Evolutionary conservation across 208 protist species (phyloP), one percentile per base, ranked within the genome.

Genomic region (Trypanosoma lewisi): DNA sequence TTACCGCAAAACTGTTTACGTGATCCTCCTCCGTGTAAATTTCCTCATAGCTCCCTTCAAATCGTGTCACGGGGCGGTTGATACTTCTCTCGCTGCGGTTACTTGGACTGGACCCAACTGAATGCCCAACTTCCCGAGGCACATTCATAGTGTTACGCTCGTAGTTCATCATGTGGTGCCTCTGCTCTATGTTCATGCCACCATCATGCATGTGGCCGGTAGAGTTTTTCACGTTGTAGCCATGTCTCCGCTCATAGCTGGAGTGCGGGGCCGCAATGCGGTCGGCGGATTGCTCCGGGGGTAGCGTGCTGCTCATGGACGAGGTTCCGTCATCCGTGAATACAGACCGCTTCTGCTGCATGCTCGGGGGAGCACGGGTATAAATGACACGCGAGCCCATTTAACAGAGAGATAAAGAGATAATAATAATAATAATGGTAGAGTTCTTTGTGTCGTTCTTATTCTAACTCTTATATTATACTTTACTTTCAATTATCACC

Each of bases 21-120:
- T 31, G 19, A 25, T 62, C 63, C 23, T 69, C 53, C 44, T 54
- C 53, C 17, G 53, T 69, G 36, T 41, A 52, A 54, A 69, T 61
- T 21, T 61, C 53, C 45, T 69, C 63, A 44, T 52, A 61, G 7
- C 12, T 47, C 11, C 31, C 41, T 23, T 69, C 44, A 12, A 52
- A 21, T 17, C 19, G n/a, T 7, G 42, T 14, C 17, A 5, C 36
- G 17, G 3, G 28, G 36, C 34, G 2, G 67, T 28, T 53, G n/a
- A 61, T 55, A 31, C 42, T 63, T 23, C 33, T 19, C 4, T 65
- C 19, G 36, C 31, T 53, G 14, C 17, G 2, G 52, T 52, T 53
- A n/a, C 11, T 49, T 30, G 4, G 21, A 44, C 17, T 9, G 17
- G 2, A 16, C 31, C 33, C 11, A 30, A 31, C 53, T 51, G 16